Base-by-base conservation (phyloP, 2,329 filamentous ascomycete species). In the Zymoseptoria pseudotritici region DNA sequence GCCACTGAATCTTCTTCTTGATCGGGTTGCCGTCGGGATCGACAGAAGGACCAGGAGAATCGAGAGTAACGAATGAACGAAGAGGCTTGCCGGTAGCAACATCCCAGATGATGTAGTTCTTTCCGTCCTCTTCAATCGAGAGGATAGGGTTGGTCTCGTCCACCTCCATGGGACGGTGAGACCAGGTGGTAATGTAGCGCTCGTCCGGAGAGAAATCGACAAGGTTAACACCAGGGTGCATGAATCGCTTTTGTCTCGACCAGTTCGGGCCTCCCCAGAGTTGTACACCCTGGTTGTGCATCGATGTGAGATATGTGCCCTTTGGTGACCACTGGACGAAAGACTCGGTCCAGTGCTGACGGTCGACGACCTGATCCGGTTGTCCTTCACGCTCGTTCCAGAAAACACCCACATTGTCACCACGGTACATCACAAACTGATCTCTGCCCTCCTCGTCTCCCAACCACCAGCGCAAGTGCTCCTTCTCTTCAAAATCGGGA, bases 91-190 rank as follows among this genome's bases (percentile, higher is more conserved):
- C 87, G 9, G 93, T 94, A 56, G 90, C 89, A 63, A 97, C 87
- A 72, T 97, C 93, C 94, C 94, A 99, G 72, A 99, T 92, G 72
- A 99, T 89, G 76, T 97, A 97, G 83, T 97, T 97, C 83, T 97
- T 97, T 76, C 94, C 94, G 70, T 99, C 93, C 72, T 99, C 94
- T 71, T 97, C 94, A 62, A 91, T 61, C 17, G 77, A 77, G 6
- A 81, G 81, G 3, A 90, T 87, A 55, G 97, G 82, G 75, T 96
- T 89, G 65, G 89, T 89, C 69, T 97, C 94, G 61, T 94, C 90
- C 59, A 99, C 91, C 62, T 89, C 86, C 71, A 99, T 96, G 22
- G 94, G 91, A 55, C 91, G 85, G 77, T 93, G 91, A 56, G 94
- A 97, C 94, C 94, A 99, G 58, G 94, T 97, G 59, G 93, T 92